Evolutionary conservation across 139 green algal genomes (phyloP).

Genomic region (Asterochloris erici): DNA sequence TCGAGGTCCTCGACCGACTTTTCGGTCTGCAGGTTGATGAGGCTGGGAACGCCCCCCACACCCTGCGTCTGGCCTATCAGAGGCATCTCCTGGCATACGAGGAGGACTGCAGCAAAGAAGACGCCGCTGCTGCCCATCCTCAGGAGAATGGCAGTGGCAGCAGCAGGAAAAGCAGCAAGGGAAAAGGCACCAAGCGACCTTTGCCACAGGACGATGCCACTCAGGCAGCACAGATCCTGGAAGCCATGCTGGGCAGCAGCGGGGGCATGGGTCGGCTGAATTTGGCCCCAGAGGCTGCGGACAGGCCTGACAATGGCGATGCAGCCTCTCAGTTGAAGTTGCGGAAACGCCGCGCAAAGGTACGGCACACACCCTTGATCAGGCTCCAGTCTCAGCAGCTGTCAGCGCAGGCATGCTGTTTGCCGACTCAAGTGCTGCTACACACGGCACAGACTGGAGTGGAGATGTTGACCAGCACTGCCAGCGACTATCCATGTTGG

Average conservation of each 20-base stretch:
- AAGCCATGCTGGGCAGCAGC: conserved; percentile 38
- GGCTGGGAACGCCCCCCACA: conserved; percentile 54
- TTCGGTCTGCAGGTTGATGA: conserved; percentile 43
- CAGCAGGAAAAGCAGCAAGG: too few relatives aligned
- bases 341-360: too few relatives aligned
- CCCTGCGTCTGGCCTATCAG: conserved; percentile 71
- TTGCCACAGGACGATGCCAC: conserved; percentile 28
- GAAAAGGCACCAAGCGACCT: neutral
- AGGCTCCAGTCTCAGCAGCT: too few relatives aligned
- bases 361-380: too few relatives aligned
- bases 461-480: too few relatives aligned
- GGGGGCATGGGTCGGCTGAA: neutral
- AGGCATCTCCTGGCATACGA: conserved; percentile 75
- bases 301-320: neutral
- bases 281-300: neutral
- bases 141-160: neutral
- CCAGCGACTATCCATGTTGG: too few relatives aligned
- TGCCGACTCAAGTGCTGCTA: too few relatives aligned
- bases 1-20: neutral
- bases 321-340: too few relatives aligned
- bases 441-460: too few relatives aligned
- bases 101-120: conserved; percentile 33
- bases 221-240: conserved; percentile 53
- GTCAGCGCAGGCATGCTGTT: too few relatives aligned
- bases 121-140: neutral